Percentiles rank a stretch among this genome's conserved stretches.
These are phyloP conservation scores for Isatis lusitanica DNA, from an alignment of 441 rosid species.

Conservation along the genomic window DNA sequence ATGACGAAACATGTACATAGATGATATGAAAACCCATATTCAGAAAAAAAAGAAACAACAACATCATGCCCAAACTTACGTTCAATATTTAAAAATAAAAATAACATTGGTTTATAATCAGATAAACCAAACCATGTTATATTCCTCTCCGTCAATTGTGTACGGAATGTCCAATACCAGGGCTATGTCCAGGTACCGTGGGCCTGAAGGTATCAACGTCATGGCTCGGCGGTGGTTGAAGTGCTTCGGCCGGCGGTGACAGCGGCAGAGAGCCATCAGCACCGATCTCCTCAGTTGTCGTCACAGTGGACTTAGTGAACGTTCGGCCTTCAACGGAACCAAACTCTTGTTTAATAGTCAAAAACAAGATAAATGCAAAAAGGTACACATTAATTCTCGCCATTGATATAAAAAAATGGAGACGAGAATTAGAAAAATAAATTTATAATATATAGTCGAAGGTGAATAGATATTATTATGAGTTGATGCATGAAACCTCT, in stretches of 20 bases:
- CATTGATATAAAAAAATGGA: slow-evolving; percentile 14
- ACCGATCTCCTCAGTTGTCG: not conserved
- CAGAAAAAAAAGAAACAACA: slow-evolving; percentile 2
- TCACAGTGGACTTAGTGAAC: slow-evolving; percentile 10
- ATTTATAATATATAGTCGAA: slow-evolving; percentile 1
- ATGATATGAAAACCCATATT: slow-evolving; percentile 8
- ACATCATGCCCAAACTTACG: not conserved
- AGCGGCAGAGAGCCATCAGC: not conserved
- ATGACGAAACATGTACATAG: slow-evolving; percentile 1
- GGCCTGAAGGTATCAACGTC: slow-evolving; percentile 47
- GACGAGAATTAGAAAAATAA: slow-evolving; percentile 17
- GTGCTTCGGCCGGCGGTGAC: not conserved
- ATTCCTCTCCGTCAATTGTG: slow-evolving; percentile 20
- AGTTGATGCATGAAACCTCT: slow-evolving; percentile 29
- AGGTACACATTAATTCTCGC: slow-evolving; percentile 29
- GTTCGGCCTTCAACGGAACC: slow-evolving; percentile 25
- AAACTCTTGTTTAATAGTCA: slow-evolving; percentile 2
- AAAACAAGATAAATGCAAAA: slow-evolving; percentile 23
- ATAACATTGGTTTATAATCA: not conserved
- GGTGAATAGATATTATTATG: slow-evolving; percentile 14
- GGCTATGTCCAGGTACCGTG: slow-evolving; percentile 55
- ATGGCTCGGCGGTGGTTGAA: slow-evolving; percentile 16
- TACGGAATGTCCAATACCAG: slow-evolving; percentile 56
- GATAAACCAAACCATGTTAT: slow-evolving; percentile 1
- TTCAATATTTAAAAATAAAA: not conserved